Evolutionary conservation across 495 filamentous ascomycete species (phyloP).

Genomic region (Pseudotulostoma volvatum): DNA sequence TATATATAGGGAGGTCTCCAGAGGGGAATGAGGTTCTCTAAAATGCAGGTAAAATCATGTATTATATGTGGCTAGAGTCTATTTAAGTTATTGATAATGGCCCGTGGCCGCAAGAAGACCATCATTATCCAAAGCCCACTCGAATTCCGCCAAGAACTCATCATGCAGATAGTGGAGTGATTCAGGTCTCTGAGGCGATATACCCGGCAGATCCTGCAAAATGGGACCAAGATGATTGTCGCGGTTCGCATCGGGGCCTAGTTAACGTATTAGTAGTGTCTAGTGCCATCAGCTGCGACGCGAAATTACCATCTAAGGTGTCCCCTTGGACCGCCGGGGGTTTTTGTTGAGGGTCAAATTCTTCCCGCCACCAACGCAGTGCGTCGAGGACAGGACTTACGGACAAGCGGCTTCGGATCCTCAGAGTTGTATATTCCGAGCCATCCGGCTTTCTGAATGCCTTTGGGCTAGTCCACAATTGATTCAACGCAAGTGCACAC

Average conservation of each 20-base stretch:
- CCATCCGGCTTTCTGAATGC: constrained; percentile 29
- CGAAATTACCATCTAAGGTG: constrained; percentile 8
- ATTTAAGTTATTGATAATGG: too few relatives aligned
- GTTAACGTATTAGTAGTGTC: constrained; percentile 1
- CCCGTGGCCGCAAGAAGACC: constrained; percentile 14
- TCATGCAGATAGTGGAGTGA: constrained; percentile 17
- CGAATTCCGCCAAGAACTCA: constrained; percentile 18
- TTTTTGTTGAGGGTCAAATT: constrained; percentile 22
- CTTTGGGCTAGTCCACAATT: constrained; percentile 30
- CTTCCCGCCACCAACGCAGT: constrained; percentile 35
- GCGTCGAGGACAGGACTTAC: constrained; percentile 29
- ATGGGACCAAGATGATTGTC: constrained; percentile 6
- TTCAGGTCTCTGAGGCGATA: constrained; percentile 10
- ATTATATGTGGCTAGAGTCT: too few relatives aligned
- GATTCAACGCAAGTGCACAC: constrained; percentile 17
- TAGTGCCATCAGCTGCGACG: constrained; percentile 1
- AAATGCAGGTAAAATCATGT: too few relatives aligned
- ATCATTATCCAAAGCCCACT: constrained; percentile 25
- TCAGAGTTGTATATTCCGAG: constrained; percentile 18
- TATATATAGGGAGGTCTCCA: too few relatives aligned
- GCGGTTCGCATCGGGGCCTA: constrained; percentile 6
- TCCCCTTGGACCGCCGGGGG: constrained; percentile 5
- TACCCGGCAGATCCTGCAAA: neutral
- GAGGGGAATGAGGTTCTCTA: too few relatives aligned
- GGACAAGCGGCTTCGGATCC: constrained; percentile 27